Evolutionary conservation across 345 rosid species (phyloP).

Genomic region (Bruguiera gymnorhiza): DNA sequence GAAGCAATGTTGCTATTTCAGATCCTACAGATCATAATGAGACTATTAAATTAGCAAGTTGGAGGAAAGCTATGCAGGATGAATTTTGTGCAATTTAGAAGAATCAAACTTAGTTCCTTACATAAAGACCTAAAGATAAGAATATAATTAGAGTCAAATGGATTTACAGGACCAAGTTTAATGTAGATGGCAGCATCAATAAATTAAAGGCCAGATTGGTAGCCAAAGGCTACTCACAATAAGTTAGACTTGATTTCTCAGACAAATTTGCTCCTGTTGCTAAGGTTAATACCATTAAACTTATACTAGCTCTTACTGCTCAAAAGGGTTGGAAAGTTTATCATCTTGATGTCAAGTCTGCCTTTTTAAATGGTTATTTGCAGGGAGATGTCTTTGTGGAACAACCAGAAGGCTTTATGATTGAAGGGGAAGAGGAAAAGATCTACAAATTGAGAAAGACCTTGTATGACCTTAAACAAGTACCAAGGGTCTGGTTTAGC

Average conservation of each 20-base stretch:
- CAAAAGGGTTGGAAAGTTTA: background rate
- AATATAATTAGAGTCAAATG: no score
- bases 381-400: background rate
- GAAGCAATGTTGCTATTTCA: no score
- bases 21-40: no score
- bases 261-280: constrained; percentile 5
- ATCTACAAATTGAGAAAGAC: background rate
- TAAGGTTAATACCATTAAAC: background rate
- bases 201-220: background rate
- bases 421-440: background rate
- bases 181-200: no score
- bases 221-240: background rate
- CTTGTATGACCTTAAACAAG: background rate
- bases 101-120: no score
- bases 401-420: background rate
- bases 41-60: no score
- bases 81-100: no score
- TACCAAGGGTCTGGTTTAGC: background rate
- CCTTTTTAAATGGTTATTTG: background rate
- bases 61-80: no score
- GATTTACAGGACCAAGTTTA: no score
- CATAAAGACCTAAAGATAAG: no score
- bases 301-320: background rate
- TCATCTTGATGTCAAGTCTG: background rate
- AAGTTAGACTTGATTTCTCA: background rate